Evolutionary conservation across 2,329 filamentous ascomycete genomes (phyloP), one percentile per base, ranked within the genome.

Genomic region (Botryosphaeria agaves): DNA sequence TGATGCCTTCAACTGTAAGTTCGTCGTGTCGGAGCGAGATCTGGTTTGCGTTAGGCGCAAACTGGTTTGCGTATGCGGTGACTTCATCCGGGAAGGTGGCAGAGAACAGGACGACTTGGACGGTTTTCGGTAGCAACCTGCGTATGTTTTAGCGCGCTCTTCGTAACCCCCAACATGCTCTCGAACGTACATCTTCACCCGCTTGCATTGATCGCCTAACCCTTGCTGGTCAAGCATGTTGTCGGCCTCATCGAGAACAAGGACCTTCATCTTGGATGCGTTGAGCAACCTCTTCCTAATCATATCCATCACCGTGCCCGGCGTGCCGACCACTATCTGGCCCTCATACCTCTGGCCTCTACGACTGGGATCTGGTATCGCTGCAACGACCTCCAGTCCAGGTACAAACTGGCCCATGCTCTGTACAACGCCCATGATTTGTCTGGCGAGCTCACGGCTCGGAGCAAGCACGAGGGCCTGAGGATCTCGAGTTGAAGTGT

Each of bases 201-300:
- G 75, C 43, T 84, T 70, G 55, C 87, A 95, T 57, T 98, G 89
- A 35, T 95, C 89, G 31, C 89, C 89, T 32, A 98, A 65, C 30
- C 89, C 87, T 56, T 93, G 83, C 55, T 87, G 78, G 48, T 95
- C 89, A 36, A 98, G 62, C 89, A 98, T 98, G 59, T 94, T 95
- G 59, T 98, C 89, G 34, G 89, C 89, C 60, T 98, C 89, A 47
- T 98, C 89, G 31, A 98, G 67, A 33, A 94, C 87, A 36, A 98
- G 67, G 6, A 92, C 69, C 52, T 74, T 81, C 41, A 98, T 63
- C 34, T 73, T 58, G 12, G 66, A 70, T 0, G 72, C 56, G 42
- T 92, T 72, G 39, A 98, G 67, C 46, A 80, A 69, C 40, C 73
- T 69, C 44, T 76, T 73, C 46, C 76, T 76, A 45, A 94, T 76